phyloP scores from a whole-genome alignment of 805 yeast species.

The Yamadazyma sp. region DNA sequence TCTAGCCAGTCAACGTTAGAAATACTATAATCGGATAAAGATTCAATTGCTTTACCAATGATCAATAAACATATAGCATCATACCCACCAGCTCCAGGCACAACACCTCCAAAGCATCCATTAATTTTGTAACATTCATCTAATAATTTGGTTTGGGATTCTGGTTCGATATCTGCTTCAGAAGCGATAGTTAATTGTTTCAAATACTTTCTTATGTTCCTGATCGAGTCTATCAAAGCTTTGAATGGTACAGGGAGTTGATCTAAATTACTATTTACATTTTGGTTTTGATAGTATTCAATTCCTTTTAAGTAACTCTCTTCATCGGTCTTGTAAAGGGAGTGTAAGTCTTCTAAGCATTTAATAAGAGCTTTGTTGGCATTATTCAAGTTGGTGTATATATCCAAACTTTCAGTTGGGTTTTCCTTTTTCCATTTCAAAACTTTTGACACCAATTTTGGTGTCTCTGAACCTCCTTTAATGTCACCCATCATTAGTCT shows the following conservation, averaged over 20 bases:
- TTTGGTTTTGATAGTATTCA: slow-evolving; percentile 11
- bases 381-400: slow-evolving; percentile 55
- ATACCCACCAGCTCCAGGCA: slow-evolving; percentile 98
- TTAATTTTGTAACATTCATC: slow-evolving; percentile 45
- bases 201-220: slow-evolving; percentile 53
- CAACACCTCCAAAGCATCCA: slow-evolving; percentile 94
- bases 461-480: slow-evolving; percentile 89
- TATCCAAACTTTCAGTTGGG: slow-evolving; percentile 45
- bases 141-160: slow-evolving; percentile 64
- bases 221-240: slow-evolving; percentile 39
- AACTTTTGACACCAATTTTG: slow-evolving; percentile 78
- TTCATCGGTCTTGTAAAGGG: slow-evolving; percentile 26
- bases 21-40: slow-evolving; percentile 27
- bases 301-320: slow-evolving; percentile 29
- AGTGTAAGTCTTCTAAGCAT: slow-evolving; percentile 41
- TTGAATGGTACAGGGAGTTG: slow-evolving; percentile 20
- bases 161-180: slow-evolving; percentile 89
- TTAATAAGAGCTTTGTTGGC: slow-evolving; percentile 59
- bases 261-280: slow-evolving; percentile 1
- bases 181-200: slow-evolving; percentile 59
- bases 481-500: slow-evolving; percentile 90
- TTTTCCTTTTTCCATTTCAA: slow-evolving; percentile 60
- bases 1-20: slow-evolving; percentile 63
- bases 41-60: slow-evolving; percentile 38
- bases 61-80: slow-evolving; percentile 85